Base-by-base conservation (phyloP, 495 filamentous ascomycete species). In the Lasiosphaeriaceae sp. region DNA sequence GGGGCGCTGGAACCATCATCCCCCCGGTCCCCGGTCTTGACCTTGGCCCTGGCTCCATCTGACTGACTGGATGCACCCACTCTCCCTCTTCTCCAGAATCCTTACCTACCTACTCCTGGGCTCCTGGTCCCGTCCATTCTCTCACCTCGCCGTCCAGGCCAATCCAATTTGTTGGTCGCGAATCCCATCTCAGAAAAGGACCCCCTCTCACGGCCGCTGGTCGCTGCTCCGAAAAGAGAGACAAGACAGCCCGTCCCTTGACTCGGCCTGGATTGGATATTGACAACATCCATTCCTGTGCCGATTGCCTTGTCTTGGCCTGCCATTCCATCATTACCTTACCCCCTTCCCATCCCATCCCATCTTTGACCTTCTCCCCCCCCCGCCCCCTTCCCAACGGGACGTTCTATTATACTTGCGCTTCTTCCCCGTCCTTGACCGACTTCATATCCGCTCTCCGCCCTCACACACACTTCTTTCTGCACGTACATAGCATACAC, bases 111-210 rank as follows among this genome's bases (percentile, higher is more conserved):
- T n/a, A n/a, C n/a, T n/a, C n/a, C n/a, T n/a, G n/a, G n/a, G n/a
- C n/a, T n/a, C n/a, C n/a, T n/a, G n/a, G n/a, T n/a, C n/a, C n/a
- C n/a, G n/a, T n/a, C n/a, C n/a, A n/a, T n/a, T n/a, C n/a, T 37
- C 14, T 37, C 48, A 54, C 24, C 39, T 43, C 3, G 9, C 39
- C 8, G 5, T 11, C 49, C 39, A 57, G 37, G 14, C 47, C 47
- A 57, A 48, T 52, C 63, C 26, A 58, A 64, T 59, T 52, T 52
- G 8, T 43, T 43, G 14, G 39, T 59, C 58, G 39, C 55, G 17
- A 61, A 56, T 58, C 31, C 53, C 58, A 52, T 59, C 61, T 56
- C 58, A 60, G 34, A 59, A 63, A 64, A 52, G 57, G 55, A 50
- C 49, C 58, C 64, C 58, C 61, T 60, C 61, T 53, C 47, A 41